Evolutionary conservation across 805 yeast species (phyloP).

Genomic region (Yamadazyma tumulicola): DNA sequence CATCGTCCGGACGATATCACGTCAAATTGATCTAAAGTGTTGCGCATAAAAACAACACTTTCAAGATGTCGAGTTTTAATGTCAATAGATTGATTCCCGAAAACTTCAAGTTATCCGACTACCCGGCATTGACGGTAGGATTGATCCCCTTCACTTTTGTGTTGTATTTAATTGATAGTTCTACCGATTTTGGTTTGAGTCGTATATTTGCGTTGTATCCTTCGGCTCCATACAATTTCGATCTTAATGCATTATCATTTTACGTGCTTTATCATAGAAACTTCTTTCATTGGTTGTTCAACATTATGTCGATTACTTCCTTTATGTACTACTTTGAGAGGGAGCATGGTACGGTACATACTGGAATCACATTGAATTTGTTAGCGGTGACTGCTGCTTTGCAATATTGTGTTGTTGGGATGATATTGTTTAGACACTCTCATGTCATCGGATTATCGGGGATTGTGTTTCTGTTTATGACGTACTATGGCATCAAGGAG

Average conservation of each 20-base stretch:
- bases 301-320: constrained; percentile 53
- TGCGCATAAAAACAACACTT: too few species aligned
- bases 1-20: too few species aligned
- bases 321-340: constrained; percentile 66
- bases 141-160: constrained; percentile 50
- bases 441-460: constrained; percentile 70
- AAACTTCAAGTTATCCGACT: constrained; percentile 9
- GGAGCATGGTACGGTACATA: constrained; percentile 76
- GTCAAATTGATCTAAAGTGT: too few species aligned
- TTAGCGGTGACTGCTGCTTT: constrained; percentile 69
- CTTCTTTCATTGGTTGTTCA: constrained; percentile 58
- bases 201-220: constrained; percentile 50
- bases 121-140: constrained; percentile 64
- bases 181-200: constrained; percentile 24
- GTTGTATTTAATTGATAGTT: constrained; percentile 35
- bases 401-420: constrained; percentile 52
- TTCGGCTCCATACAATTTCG: constrained; percentile 44
- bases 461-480: constrained; percentile 65
- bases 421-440: constrained; percentile 47
- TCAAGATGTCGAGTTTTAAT: neutral
- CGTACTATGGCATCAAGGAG: constrained; percentile 54
- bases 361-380: constrained; percentile 75
- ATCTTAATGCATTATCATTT: constrained; percentile 55
- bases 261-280: constrained; percentile 71
- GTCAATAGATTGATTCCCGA: neutral